Base-by-base conservation (phyloP, 2,329 filamentous ascomycete species). In the Thelonectria rubi region DNA sequence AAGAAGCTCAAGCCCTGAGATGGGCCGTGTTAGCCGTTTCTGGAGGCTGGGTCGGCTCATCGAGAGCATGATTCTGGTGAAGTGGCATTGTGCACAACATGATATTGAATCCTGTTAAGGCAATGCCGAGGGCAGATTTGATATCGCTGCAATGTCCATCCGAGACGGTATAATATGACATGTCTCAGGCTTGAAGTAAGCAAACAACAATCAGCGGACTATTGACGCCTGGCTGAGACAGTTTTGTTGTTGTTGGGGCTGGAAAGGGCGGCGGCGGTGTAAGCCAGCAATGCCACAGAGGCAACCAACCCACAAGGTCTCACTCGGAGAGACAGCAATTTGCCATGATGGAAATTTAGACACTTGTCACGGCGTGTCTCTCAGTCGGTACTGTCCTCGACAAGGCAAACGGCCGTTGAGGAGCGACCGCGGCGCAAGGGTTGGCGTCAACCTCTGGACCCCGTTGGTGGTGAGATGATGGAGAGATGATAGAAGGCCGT, bases 51-150 rank as follows among this genome's bases (percentile, higher is more conserved):
- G 63, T 65, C 55, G 66, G 60, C 59, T 70, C 68, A 69, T 52
- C 56, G 47, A 67, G 58, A 56, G 63, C 56, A 70, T 71, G 68
- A 56, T 53, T 56, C 3, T 42, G 47, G 34, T 46, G 48, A 56
- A 40, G 53, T 56, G 58, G 58, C 58, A 61, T 65, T 66, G 65
- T 69, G 65, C 58, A 70, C 67, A 65, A 62, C 49, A 47, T 49
- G 49, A 58, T 54, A 24, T 43, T 42, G 42, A 43, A 26, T 18
- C 43, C 32, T 52, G 21, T 24, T 50, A 51, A 42, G 51, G 32
- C 17, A 55, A 60, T 55, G 58, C 55, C 39, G 57, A 55, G 48
- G 32, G 55, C 53, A 62, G 55, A 50, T 39, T 47, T 51, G 20
- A 60, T 55, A 60, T 55, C 39, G 43, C 17, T 43, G 30, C 17